Evolutionary conservation across 352 stramenopile genomes (phyloP).

Genomic region (Plasmopara muralis): DNA sequence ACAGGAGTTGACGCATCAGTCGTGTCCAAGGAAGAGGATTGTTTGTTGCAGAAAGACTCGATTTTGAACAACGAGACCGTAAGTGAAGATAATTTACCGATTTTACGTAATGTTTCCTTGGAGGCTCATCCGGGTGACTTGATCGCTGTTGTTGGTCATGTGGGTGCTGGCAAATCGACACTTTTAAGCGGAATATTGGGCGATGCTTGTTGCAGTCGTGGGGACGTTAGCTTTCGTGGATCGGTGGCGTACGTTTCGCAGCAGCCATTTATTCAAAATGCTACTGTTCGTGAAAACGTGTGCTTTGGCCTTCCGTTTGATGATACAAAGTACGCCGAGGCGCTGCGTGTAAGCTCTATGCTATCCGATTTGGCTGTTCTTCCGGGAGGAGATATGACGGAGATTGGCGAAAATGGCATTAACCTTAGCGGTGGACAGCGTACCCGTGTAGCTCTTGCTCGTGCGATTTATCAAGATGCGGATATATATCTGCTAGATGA

Average conservation of each 20-base stretch:
- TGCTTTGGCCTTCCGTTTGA: constrained; percentile 88
- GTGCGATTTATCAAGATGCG: constrained; percentile 72
- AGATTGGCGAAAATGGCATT: constrained; percentile 95
- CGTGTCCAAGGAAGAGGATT: constrained; percentile 21
- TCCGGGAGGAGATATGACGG: constrained; percentile 85
- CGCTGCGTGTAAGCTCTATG: constrained; percentile 42
- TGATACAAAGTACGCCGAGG: constrained; percentile 46
- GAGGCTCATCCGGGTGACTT: constrained; percentile 53
- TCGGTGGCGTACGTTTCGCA: constrained; percentile 93
- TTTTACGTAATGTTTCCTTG: constrained; percentile 59
- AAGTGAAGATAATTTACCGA: constrained; percentile 10
- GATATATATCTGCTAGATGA: constrained; percentile 93
- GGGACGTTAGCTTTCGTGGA: constrained; percentile 65
- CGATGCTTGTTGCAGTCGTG: constrained; percentile 42
- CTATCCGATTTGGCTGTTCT: constrained; percentile 50
- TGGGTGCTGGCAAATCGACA: constrained; percentile 66
- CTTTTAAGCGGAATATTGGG: constrained; percentile 58
- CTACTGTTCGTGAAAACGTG: constrained; percentile 95
- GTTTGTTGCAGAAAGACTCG: constrained; percentile 23
- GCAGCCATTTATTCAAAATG: constrained; percentile 97
- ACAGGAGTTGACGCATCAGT: constrained; percentile 28
- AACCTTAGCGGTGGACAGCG: constrained; percentile 94
- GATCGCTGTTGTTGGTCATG: constrained; percentile 52
- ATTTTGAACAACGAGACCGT: constrained; percentile 22
- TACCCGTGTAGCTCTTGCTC: constrained; percentile 68